phyloP scores from a whole-genome alignment of 371 early-diverging fungal genomes.

The Lichtheimia hyalospora region DNA sequence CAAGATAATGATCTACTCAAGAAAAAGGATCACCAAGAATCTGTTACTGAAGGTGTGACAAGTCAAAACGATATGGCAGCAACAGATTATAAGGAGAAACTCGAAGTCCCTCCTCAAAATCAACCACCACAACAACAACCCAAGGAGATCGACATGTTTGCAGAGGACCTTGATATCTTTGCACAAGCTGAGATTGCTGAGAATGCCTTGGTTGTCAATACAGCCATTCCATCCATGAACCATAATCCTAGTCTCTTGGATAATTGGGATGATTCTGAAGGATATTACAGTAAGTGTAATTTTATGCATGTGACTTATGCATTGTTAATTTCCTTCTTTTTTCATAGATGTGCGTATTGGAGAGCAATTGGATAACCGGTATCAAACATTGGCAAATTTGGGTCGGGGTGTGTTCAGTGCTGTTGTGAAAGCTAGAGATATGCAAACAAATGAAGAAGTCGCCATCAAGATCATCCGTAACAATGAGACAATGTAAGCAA shows the following conservation, averaged over 20 bases:
- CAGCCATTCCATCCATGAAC: conserved; percentile 28
- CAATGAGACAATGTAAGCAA: conserved; percentile 87
- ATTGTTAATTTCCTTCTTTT: not conserved
- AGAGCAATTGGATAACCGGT: conserved; percentile 85
- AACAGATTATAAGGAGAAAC: conserved; percentile 56
- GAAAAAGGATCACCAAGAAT: conserved; percentile 52
- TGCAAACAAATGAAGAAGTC: conserved; percentile 71
- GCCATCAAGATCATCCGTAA: conserved; percentile 95
- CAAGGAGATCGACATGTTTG: conserved; percentile 78
- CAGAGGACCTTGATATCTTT: conserved; percentile 64
- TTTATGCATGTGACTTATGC: too few relatives aligned
- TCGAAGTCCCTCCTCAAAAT: conserved; percentile 8
- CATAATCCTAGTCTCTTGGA: conserved; percentile 69
- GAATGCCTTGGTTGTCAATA: conserved; percentile 21
- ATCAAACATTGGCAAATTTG: conserved; percentile 79
- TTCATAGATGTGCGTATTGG: conserved; percentile 73
- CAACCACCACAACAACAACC: conserved; percentile 4
- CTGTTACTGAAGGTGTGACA: conserved; percentile 21
- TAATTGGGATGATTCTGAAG: conserved; percentile 95
- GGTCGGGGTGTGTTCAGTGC: conserved; percentile 96
- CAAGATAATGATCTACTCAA: conserved; percentile 52
- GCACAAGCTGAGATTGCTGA: conserved; percentile 24
- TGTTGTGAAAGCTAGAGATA: conserved; percentile 87
- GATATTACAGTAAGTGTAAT: conserved; percentile 84
- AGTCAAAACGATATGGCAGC: conserved; percentile 65